Percentiles rank a stretch among this genome's conserved stretches.
Evolutionary conservation across 306 rosid species (phyloP).

Genomic region (Trifolium pratense): DNA sequence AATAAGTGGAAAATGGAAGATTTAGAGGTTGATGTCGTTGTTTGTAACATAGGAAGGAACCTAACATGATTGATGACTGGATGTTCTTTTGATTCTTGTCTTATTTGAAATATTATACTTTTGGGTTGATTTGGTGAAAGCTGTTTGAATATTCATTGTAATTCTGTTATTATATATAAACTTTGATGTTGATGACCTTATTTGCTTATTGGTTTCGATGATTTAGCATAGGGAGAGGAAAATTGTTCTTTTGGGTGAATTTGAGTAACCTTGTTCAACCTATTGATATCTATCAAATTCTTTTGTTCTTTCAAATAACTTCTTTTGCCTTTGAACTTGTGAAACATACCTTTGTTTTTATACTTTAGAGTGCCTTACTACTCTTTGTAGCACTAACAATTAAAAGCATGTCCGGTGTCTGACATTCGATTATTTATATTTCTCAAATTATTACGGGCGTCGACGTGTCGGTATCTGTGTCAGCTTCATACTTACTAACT

Average conservation of each 20-base stretch:
- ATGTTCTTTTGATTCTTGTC: conserved; percentile 3
- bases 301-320: conserved; percentile 1
- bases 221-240: conserved; percentile 17
- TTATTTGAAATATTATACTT: not conserved
- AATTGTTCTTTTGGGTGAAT: conserved; percentile 33
- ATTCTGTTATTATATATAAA: not conserved
- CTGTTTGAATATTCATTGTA: not conserved
- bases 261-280: conserved; percentile 7
- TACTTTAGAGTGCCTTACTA: not conserved
- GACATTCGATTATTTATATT: not conserved
- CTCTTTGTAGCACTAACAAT: not conserved
- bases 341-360: not conserved
- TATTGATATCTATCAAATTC: not conserved
- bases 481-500: not conserved
- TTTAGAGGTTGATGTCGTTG: conserved; percentile 18
- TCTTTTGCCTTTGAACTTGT: not conserved
- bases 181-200: conserved; percentile 22
- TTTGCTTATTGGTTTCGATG: conserved; percentile 28
- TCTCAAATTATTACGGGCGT: not conserved
- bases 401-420: not conserved
- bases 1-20: no score
- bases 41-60: not conserved
- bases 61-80: conserved; percentile 13
- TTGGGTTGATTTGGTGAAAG: conserved; percentile 14
- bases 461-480: not conserved